Base-by-base conservation (phyloP, 2,329 filamentous ascomycete species). In the Arthrobotrys conoides region DNA sequence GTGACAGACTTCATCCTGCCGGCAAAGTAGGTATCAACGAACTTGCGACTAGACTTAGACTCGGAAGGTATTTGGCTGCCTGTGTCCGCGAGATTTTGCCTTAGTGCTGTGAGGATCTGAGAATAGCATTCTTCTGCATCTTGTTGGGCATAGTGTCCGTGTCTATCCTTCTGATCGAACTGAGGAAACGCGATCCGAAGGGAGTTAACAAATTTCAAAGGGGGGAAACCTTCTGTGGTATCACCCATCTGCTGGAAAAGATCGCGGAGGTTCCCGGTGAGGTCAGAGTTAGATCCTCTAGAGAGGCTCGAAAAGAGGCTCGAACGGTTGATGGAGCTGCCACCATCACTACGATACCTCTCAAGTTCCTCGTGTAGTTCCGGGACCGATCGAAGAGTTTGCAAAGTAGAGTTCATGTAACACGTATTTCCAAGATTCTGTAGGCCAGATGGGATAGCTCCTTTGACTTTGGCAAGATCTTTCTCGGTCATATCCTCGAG, bases 71-170 rank as follows among this genome's bases (percentile, higher is more conserved):
- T 9, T 10, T 66, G 38, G 8, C 18, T 30, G 18, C 53, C 53
- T 9, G 71, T 55, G 20, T 70, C 66, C 10, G 36, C 8, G 64
- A 98, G 86, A 83, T 93, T 95, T 82, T 92, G 89, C 80, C 92
- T 90, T 44, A 99, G 86, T 83, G 95, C 92, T 53, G 92, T 90
- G 5, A 99, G 86, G 79, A 99, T 96, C 84, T 98, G 95, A 20
- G 95, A 96, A 94, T 95, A 99, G 57, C 95, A 96, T 85, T 99
- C 96, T 85, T 99, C 96, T 0, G 96, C 96, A 86, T 99, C 96
- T 85, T 99, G 96, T 85, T 99, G 96, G n/a, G 96, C 94, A 83
- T 91, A 98, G 73, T 91, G 88, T 22, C 93, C 92, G 36, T 91
- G 91, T 84, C 93, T 94, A 70, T 93, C 90, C 83, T 90, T 91